Evolutionary conservation across 2,329 filamentous ascomycete species (phyloP).

Genomic region (Aspergillus hortae): DNA sequence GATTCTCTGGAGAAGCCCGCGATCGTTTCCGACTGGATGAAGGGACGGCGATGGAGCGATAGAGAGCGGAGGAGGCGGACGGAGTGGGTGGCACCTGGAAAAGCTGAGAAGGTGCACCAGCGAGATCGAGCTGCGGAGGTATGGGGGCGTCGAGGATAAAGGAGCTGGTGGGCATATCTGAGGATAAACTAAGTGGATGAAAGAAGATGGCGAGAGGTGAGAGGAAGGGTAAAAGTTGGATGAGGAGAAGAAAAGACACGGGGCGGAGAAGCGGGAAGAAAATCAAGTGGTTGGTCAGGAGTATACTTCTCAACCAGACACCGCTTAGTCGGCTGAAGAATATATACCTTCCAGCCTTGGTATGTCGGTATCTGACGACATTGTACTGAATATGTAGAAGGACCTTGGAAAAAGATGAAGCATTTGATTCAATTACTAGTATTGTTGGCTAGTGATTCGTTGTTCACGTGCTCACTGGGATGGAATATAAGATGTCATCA

Average conservation of each 20-base stretch:
- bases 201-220: not conserved
- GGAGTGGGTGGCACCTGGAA: constrained; percentile 32
- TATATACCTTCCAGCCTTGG: no score
- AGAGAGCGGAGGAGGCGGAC: constrained; percentile 37
- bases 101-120: constrained; percentile 35
- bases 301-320: no score
- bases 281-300: constrained; percentile 3
- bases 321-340: no score
- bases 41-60: constrained; percentile 29
- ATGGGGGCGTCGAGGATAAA: constrained; percentile 34
- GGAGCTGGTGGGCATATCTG: constrained; percentile 26
- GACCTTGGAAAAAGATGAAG: no score
- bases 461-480: no score
- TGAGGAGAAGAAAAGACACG: not conserved
- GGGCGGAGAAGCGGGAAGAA: not conserved
- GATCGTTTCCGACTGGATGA: constrained; percentile 28
- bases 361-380: no score
- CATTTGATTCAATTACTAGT: no score
- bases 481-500: no score
- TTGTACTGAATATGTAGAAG: no score
- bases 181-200: not conserved
- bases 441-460: no score
- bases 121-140: constrained; percentile 37
- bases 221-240: not conserved
- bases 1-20: constrained; percentile 25